A percentile compares a stretch with the other conserved stretches of the same genome.
These are phyloP conservation scores for Lodderomyces beijingensis DNA, from an alignment of 1,139 yeast species.

Conservation along the genomic window DNA sequence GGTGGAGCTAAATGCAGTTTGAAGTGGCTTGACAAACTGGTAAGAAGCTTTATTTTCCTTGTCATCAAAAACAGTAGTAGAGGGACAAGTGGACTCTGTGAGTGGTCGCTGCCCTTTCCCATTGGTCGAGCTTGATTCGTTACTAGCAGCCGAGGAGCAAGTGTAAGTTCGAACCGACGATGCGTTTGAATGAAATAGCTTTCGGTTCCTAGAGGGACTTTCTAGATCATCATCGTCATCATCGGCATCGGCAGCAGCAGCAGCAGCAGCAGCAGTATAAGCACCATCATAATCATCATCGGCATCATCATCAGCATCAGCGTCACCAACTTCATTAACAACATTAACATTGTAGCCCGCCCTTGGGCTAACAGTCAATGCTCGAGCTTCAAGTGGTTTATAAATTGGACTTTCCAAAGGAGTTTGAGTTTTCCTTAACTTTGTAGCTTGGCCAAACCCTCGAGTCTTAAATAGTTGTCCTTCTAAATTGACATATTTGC, in stretches of 20 bases:
- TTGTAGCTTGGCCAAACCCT: constrained; percentile 16
- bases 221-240: constrained; percentile 28
- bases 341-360: constrained; percentile 11
- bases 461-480: background rate
- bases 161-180: constrained; percentile 16
- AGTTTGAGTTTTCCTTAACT: constrained; percentile 12
- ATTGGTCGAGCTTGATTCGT: background rate
- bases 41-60: constrained; percentile 48
- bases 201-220: constrained; percentile 35
- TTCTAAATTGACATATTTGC: background rate
- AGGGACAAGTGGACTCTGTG: too few species aligned
- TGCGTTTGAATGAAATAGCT: constrained; percentile 17
- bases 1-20: constrained; percentile 75
- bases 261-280: too few species aligned
- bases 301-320: too few species aligned
- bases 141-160: constrained; percentile 10
- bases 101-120: too few species aligned
- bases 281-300: too few species aligned
- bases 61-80: constrained; percentile 21
- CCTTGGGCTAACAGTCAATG: too few species aligned
- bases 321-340: too few species aligned
- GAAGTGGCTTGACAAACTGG: constrained; percentile 75
- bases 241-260: constrained; percentile 7
- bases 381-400: too few species aligned
- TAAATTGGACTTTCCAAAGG: too few species aligned